Base-by-base conservation (phyloP, 2,329 filamentous ascomycete genomes). In the Colletotrichum sp. region DNA sequence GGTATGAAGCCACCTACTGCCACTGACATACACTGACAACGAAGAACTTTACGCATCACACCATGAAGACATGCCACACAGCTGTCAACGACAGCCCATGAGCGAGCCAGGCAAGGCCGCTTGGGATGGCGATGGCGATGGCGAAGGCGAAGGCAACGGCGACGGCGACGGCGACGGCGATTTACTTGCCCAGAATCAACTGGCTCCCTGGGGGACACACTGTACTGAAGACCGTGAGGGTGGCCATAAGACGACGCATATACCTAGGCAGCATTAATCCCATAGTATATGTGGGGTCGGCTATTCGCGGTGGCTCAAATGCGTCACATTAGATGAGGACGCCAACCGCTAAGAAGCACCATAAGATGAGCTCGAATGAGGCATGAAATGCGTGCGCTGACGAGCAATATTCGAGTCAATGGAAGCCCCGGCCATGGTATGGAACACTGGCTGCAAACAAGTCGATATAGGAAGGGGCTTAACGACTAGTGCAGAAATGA, bases 11-110 rank as follows among this genome's bases (percentile, higher is more conserved):
- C 9, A 66, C n/a, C 30, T 34, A 67, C 69, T 43, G n/a, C 21
- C 32, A 66, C 61, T 34, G 43, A 55, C 64, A n/a, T 32, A 36
- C 30, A 65, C 64, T 73, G 64, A 69, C 65, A 70, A 58, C 30
- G 70, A 64, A 66, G 56, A 58, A 69, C 32, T 73, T 69, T 24
- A 24, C 55, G 65, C 21, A 70, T 64, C 69, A 58, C 66, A 63
- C 71, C 24, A 63, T 43, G 38, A 34, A 12, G 59, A 36, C 55
- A 30, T 43, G 64, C 34, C 43, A 10, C 43, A 48, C 43, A 21
- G 30, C 16, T 26, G 52, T 43, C 62, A 34, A 52, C 18, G 63
- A 32, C 59, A 48, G 34, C 62, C 26, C 24, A 61, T 61, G 58
- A 61, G 58, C 28, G 14, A 61, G 58, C 24, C 58, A 34, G 58